Conservation (phyloP, 2,329 filamentous ascomycete genomes). For the Alternaria arborescens region DNA sequence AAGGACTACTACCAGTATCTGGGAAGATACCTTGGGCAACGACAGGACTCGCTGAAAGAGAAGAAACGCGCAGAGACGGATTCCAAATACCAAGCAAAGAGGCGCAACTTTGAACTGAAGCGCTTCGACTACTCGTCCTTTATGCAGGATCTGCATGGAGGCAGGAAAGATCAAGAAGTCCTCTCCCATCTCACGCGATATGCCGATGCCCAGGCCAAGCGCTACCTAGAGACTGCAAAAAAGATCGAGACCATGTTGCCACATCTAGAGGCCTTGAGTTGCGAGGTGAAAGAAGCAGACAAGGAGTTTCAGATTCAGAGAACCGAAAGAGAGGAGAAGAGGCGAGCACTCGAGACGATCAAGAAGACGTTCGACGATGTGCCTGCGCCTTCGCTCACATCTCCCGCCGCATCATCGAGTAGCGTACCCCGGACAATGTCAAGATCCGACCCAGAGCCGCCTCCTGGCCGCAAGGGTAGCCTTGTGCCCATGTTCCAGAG, state of each 20-base stretch:
- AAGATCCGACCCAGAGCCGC: slow-evolving; percentile 36
- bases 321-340: slow-evolving; percentile 94
- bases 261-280: slow-evolving; percentile 85
- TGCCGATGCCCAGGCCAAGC: slow-evolving; percentile 86
- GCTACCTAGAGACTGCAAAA: slow-evolving; percentile 82
- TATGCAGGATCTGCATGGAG: slow-evolving; percentile 98
- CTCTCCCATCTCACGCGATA: slow-evolving; percentile 93
- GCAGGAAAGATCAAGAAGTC: slow-evolving; percentile 97
- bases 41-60: slow-evolving; percentile 93
- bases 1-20: slow-evolving; percentile 98
- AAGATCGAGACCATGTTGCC: slow-evolving; percentile 88
- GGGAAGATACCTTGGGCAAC: slow-evolving; percentile 92
- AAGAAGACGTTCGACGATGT: slow-evolving; percentile 60
- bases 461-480: slow-evolving; percentile 42
- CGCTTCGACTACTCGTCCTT: slow-evolving; percentile 99
- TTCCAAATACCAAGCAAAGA: slow-evolving; percentile 93
- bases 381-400: slow-evolving; percentile 29
- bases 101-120: slow-evolving; percentile 94
- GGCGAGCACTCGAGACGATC: slow-evolving; percentile 87
- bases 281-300: slow-evolving; percentile 90
- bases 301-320: slow-evolving; percentile 97
- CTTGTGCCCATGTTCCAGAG: slow-evolving; percentile 47
- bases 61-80: slow-evolving; percentile 97
- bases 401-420: slow-evolving; percentile 36
- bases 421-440: slow-evolving; percentile 32